Evolutionary conservation across 352 stramenopile genomes (phyloP).

Genomic region (Phytophthora aleatoria): DNA sequence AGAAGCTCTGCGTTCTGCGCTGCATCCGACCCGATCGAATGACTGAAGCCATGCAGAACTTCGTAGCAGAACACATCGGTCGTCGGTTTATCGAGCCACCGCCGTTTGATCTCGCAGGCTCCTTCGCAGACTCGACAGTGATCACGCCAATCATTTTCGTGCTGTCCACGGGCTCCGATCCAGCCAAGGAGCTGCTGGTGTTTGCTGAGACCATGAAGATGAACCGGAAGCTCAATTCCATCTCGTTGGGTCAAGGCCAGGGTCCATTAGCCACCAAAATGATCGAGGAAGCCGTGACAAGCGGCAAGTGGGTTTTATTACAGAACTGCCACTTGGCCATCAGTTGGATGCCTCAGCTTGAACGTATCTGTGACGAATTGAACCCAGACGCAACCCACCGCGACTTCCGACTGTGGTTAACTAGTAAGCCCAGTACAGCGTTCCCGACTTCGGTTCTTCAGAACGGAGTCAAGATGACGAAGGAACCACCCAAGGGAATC

Average conservation of each 20-base stretch:
- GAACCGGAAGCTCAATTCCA: slow-evolving; percentile 92
- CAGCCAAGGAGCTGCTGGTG: slow-evolving; percentile 92
- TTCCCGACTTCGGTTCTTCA: slow-evolving; percentile 94
- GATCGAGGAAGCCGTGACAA: slow-evolving; percentile 88
- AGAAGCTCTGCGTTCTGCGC: slow-evolving; percentile 82
- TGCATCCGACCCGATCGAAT: slow-evolving; percentile 85
- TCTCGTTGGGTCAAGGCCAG: slow-evolving; percentile 94
- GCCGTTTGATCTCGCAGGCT: slow-evolving; percentile 89
- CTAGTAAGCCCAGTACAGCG: slow-evolving; percentile 79
- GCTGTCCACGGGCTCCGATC: slow-evolving; percentile 93
- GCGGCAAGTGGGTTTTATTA: slow-evolving; percentile 94
- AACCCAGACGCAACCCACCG: slow-evolving; percentile 80
- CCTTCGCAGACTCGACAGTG: slow-evolving; percentile 90
- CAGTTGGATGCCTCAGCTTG: slow-evolving; percentile 95
- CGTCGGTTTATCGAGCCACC: slow-evolving; percentile 92
- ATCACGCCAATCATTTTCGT: slow-evolving; percentile 94
- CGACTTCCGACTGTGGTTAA: slow-evolving; percentile 96
- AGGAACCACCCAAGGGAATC: slow-evolving; percentile 94
- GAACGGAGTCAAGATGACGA: slow-evolving; percentile 97
- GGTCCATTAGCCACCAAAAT: slow-evolving; percentile 90
- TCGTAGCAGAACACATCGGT: slow-evolving; percentile 89
- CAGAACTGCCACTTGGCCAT: slow-evolving; percentile 96
- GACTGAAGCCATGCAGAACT: slow-evolving; percentile 89
- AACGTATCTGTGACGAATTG: slow-evolving; percentile 94
- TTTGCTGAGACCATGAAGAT: slow-evolving; percentile 89